These are phyloP conservation scores for Barbarea vulgaris DNA, from an alignment of 345 rosid species.

Conservation along the genomic window DNA sequence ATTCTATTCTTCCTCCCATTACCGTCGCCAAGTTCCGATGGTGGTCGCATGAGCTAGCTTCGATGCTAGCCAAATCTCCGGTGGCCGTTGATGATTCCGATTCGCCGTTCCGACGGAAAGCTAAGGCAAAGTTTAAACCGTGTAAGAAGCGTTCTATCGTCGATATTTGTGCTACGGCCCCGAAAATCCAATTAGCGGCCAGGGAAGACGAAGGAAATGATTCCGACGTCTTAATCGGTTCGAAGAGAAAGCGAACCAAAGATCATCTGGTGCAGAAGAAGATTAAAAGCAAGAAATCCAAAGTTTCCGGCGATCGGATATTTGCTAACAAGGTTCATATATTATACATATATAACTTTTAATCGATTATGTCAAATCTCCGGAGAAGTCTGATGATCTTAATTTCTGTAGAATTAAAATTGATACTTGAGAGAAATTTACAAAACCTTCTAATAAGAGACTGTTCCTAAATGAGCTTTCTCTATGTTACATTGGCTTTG, in stretches of 20 bases:
- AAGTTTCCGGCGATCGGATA: background rate
- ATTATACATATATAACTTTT: background rate
- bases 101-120: conserved; percentile 16
- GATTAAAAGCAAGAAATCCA: conserved; percentile 24
- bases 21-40: conserved; percentile 61
- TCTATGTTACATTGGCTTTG: background rate
- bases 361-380: background rate
- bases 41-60: conserved; percentile 68
- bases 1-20: conserved; percentile 58
- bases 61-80: conserved; percentile 36
- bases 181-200: conserved; percentile 40
- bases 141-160: conserved; percentile 59
- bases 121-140: conserved; percentile 43
- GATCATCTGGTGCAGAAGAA: conserved; percentile 29
- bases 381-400: background rate
- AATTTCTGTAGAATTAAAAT: background rate
- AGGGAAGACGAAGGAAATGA: conserved; percentile 20
- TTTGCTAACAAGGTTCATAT: background rate
- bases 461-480: background rate
- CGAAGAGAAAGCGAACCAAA: conserved; percentile 26
- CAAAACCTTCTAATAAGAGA: background rate
- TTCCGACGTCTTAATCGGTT: conserved; percentile 3
- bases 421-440: background rate
- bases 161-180: conserved; percentile 56
- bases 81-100: background rate